Base-by-base conservation (phyloP, 352 stramenopile genomes). In the Pythium guiyangense region DNA sequence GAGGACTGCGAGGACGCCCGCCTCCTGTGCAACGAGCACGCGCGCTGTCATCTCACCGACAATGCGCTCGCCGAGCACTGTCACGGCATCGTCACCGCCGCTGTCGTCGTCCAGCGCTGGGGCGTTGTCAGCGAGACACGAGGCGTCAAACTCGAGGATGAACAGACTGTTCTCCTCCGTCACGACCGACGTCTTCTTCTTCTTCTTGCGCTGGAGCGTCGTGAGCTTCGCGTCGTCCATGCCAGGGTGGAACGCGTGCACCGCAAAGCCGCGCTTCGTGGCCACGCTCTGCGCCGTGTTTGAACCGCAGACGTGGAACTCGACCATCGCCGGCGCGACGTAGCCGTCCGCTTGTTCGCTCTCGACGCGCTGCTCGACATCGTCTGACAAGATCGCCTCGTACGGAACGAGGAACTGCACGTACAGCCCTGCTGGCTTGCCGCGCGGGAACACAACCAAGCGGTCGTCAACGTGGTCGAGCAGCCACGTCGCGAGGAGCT, bases 1-100 rank as follows among this genome's bases (percentile, higher is more conserved):
- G 11, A 91, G 67, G 43, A 87, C 77, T 35, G 64, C 69, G 0
- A 91, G 45, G 9, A 69, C 81, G 2, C 81, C 78, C 1, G 71
- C 54, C 50, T 91, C 79, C 57, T 91, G 81, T 0, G 81, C 73
- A 17, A 73, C 74, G 2, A 91, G 52, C 22, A 86, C 75, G 4
- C 70, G 78, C 8, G 73, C 66, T 1, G 61, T 71, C 49, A 91
- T 79, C 26, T 70, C 69, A 0, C 64, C 47, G 2, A 84, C 70
- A 15, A 88, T 70, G 15, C 69, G 61, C 18, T 74, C 63, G 5
- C 68, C 60, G 52, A 64, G 69, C n/a, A 45, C 49, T 31, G 26
- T 6, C 6, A 15, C 37, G 14, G 31, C 8, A 5, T 39, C 47
- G 3, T 37, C 31, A 6, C 37, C 26, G 11, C 52, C 40, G n/a